Conservation (phyloP, 441 rosid species). For the Iberis amara region DNA sequence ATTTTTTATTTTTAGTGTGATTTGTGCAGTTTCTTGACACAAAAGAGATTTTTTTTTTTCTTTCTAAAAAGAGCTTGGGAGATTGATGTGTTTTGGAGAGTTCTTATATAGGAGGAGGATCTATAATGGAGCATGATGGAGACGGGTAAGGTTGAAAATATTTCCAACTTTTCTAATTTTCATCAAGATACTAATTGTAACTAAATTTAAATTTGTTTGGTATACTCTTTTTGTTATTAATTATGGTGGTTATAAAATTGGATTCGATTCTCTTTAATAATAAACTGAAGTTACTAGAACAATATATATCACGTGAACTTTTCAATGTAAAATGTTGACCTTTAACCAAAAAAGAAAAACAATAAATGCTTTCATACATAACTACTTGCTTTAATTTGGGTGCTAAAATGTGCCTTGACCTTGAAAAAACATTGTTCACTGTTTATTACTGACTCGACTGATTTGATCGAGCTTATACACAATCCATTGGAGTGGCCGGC, state of each 20-base stretch:
- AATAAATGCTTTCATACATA: too few relatives aligned
- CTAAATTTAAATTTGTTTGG: slow-evolving; percentile 8
- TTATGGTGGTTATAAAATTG: slow-evolving; percentile 18
- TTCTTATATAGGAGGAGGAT: slow-evolving; percentile 20
- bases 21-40: slow-evolving; percentile 17
- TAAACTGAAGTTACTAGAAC: slow-evolving; percentile 14
- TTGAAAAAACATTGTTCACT: too few relatives aligned
- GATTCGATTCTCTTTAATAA: too few relatives aligned
- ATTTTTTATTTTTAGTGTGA: slow-evolving; percentile 1
- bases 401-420: too few relatives aligned
- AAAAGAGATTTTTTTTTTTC: slow-evolving; percentile 12
- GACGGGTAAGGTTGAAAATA: slow-evolving; percentile 19
- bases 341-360: not conserved
- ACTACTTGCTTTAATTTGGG: too few relatives aligned
- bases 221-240: slow-evolving; percentile 14
- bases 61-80: slow-evolving; percentile 1
- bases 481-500: too few relatives aligned
- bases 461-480: too few relatives aligned
- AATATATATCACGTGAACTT: not conserved
- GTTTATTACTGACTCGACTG: too few relatives aligned
- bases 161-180: slow-evolving; percentile 1
- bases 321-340: slow-evolving; percentile 2
- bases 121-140: slow-evolving; percentile 18
- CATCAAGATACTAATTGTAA: slow-evolving; percentile 22
- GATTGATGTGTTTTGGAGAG: slow-evolving; percentile 17